Conservation (phyloP, 345 rosid species). For the Salix arbutifolia region DNA sequence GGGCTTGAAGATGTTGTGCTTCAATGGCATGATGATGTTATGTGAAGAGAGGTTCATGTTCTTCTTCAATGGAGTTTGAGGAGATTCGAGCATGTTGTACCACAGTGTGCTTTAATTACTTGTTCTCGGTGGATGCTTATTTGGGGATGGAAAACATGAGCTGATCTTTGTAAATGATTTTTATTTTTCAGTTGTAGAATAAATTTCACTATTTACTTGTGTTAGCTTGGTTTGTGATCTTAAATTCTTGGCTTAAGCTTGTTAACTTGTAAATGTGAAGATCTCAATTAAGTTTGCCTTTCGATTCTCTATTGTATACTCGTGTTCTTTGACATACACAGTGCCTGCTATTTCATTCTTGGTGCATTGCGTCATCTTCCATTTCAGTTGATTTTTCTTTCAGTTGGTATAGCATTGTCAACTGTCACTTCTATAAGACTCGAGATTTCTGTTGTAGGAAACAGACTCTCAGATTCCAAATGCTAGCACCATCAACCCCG, state of each 20-base stretch:
- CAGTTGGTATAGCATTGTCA: not conserved
- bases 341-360: not conserved
- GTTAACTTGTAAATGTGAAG: not conserved
- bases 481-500: no score
- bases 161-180: not conserved
- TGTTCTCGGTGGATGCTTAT: not conserved
- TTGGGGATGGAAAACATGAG: not conserved
- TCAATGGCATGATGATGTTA: conserved; percentile 42
- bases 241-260: not conserved
- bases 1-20: conserved; percentile 62
- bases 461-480: not conserved
- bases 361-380: not conserved
- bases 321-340: not conserved
- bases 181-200: not conserved
- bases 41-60: conserved; percentile 2
- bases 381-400: not conserved
- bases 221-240: not conserved
- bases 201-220: not conserved
- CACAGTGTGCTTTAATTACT: not conserved
- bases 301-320: not conserved
- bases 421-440: not conserved
- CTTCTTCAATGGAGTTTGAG: not conserved
- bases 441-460: not conserved
- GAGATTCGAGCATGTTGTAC: not conserved
- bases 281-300: not conserved